A percentile compares a stretch with the other conserved stretches of the same genome.
Evolutionary conservation across 164 flowering plant species (phyloP).

Genomic region (Vitis riparia): DNA sequence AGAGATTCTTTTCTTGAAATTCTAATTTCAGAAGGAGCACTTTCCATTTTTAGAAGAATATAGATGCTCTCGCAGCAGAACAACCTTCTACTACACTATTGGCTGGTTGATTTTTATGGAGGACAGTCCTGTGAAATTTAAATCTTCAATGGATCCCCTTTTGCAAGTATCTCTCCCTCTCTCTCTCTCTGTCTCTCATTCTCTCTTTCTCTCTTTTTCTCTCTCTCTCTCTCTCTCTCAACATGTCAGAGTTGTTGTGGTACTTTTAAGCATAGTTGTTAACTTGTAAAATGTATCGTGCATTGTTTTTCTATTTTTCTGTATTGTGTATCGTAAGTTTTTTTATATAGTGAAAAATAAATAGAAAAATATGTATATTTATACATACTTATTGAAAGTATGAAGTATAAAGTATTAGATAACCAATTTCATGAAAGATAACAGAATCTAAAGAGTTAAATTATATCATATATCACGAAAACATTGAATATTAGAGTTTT

Average conservation of each 20-base stretch:
- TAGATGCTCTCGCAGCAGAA: conserved; percentile 93
- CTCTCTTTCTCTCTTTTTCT: conserved; percentile 4
- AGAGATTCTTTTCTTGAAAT: not conserved
- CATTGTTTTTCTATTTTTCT: no score
- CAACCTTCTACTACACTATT: conserved; percentile 86
- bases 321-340: no score
- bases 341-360: no score
- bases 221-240: not conserved
- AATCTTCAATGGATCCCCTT: conserved; percentile 94
- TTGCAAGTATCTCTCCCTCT: conserved; percentile 45
- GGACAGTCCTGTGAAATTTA: conserved; percentile 84
- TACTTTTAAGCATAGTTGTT: no score
- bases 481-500: no score
- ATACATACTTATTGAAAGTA: no score
- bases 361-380: no score
- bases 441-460: no score
- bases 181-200: conserved; percentile 8
- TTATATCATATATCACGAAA: no score
- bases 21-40: conserved; percentile 74
- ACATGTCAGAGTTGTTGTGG: not conserved
- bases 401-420: no score
- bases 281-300: no score
- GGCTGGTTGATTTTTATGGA: conserved; percentile 97
- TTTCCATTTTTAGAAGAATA: conserved; percentile 85
- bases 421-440: no score